phyloP scores from a whole-genome alignment of 2,329 filamentous ascomycete genomes.

The Tolypocladium nubicola region DNA sequence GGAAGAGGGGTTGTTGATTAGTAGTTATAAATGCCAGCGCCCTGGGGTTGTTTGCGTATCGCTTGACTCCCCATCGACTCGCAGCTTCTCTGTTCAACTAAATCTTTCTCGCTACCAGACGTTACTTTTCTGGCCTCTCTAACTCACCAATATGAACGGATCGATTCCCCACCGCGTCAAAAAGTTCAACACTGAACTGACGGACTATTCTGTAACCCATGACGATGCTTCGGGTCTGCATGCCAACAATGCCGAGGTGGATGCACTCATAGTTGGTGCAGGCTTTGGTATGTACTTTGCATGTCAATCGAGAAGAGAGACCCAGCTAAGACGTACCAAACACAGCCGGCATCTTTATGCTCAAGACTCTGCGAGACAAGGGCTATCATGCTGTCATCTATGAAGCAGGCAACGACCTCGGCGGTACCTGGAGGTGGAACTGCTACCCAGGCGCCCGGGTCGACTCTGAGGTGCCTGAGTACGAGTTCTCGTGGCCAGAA shows the following conservation, averaged over 20 bases:
- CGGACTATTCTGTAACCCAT: conserved; percentile 23
- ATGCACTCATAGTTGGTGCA: conserved; percentile 33
- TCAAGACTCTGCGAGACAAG: conserved; percentile 38
- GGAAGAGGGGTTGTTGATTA: neutral
- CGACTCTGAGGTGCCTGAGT: conserved; percentile 42
- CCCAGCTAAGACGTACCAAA: neutral
- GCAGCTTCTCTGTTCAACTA: neutral
- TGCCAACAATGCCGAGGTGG: conserved; percentile 30
- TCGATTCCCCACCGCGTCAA: conserved; percentile 9
- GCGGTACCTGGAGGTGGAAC: conserved; percentile 47
- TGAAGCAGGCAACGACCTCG: conserved; percentile 39
- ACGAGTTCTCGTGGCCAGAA: conserved; percentile 42
- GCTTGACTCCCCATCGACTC: neutral
- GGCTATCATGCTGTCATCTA: conserved; percentile 38
- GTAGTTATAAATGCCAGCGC: neutral
- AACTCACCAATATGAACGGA: neutral
- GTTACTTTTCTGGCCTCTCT: neutral
- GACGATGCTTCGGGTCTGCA: conserved; percentile 25
- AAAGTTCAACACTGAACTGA: conserved; percentile 30
- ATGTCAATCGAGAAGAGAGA: neutral
- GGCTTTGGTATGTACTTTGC: conserved; percentile 26
- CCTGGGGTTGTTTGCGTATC: neutral
- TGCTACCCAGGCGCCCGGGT: conserved; percentile 43
- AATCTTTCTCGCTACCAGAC: too few species aligned
- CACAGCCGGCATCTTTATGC: conserved; percentile 35